Conservation (phyloP, 306 rosid genomes). For the Quercus rubra region DNA sequence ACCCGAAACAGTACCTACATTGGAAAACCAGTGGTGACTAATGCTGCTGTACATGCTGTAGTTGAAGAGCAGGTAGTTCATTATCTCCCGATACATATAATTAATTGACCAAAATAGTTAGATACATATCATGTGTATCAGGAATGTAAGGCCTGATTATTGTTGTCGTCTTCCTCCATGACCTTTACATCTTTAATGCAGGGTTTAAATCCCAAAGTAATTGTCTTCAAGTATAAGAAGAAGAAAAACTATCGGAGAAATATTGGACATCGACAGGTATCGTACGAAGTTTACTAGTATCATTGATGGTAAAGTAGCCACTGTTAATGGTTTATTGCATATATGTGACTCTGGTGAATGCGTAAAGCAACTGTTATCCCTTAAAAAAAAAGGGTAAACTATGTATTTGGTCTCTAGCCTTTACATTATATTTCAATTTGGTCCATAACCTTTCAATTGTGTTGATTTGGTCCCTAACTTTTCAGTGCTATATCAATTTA, state of each 20-base stretch:
- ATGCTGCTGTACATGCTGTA: constrained; percentile 90
- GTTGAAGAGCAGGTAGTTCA: constrained; percentile 91
- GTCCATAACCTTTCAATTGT: too few species aligned
- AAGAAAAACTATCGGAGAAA: constrained; percentile 89
- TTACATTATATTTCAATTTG: too few species aligned
- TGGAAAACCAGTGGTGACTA: constrained; percentile 90
- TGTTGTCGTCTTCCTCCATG: not conserved
- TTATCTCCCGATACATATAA: not conserved
- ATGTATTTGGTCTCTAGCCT: too few species aligned
- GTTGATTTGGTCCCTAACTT: too few species aligned
- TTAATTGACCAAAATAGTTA: too few species aligned
- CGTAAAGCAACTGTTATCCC: not conserved
- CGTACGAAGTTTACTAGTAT: not conserved
- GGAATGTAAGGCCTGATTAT: not conserved
- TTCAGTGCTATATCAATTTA: too few species aligned
- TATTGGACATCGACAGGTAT: constrained; percentile 94
- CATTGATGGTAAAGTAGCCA: not conserved
- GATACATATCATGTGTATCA: too few species aligned
- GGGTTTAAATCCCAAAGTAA: constrained; percentile 73
- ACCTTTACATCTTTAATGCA: constrained; percentile 27
- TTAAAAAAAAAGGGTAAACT: too few species aligned
- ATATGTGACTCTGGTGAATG: not conserved
- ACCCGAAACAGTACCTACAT: constrained; percentile 72
- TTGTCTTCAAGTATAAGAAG: constrained; percentile 85
- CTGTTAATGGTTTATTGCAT: not conserved